Conservation (phyloP, 768 basidiomycete species). For the Obba rivulosa region DNA sequence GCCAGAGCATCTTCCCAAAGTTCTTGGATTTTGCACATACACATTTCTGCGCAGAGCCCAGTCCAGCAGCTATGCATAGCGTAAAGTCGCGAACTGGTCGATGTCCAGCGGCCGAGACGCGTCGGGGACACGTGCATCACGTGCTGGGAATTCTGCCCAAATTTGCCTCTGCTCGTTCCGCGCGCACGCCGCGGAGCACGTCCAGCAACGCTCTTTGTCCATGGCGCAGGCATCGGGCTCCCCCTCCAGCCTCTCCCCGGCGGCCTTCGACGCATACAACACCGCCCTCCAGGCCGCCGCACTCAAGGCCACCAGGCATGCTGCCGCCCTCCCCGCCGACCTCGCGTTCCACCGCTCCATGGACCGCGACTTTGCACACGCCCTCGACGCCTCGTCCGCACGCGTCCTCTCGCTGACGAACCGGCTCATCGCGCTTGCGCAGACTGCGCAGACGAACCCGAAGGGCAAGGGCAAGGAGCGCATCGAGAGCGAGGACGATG, state of each 20-base stretch:
- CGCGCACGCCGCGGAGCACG: no score
- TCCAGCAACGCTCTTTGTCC: no score
- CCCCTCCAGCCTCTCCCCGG: conserved; percentile 12
- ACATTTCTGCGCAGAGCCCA: no score
- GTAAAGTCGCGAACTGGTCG: no score
- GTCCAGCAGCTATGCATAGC: no score
- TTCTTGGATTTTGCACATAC: no score
- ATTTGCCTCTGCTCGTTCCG: no score
- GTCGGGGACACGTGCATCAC: no score
- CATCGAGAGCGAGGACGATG: conserved; percentile 68
- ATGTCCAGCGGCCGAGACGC: no score
- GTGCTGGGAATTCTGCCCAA: no score
- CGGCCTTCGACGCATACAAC: conserved; percentile 50
- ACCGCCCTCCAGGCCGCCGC: conserved; percentile 53
- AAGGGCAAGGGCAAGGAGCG: conserved; percentile 48
- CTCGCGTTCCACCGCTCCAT: conserved; percentile 88
- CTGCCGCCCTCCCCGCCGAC: conserved; percentile 64
- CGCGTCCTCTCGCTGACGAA: conserved; percentile 65
- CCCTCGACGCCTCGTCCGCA: conserved; percentile 65
- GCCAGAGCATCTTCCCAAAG: no score
- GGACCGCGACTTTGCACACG: conserved; percentile 60
- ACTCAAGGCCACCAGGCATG: conserved; percentile 56
- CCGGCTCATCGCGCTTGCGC: conserved; percentile 49
- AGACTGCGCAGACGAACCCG: conserved; percentile 33
- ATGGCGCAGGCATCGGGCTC: conserved; percentile 4